Evolutionary conservation across 768 basidiomycete genomes (phyloP).

Genomic region (Hydnum rufescens): DNA sequence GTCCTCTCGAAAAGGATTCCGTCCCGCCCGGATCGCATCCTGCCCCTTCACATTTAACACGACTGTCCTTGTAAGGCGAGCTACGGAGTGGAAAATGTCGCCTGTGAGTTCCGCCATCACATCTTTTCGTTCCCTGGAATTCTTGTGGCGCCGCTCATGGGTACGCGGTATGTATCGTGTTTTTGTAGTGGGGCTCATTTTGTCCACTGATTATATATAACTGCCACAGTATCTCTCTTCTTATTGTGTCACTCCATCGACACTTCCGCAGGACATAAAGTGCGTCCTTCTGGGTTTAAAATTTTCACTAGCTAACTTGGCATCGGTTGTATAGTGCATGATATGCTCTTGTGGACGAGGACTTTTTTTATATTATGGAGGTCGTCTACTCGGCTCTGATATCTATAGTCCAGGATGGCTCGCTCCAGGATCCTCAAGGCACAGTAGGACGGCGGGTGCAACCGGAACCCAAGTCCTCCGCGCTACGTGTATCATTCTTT

Average conservation of each 20-base stretch:
- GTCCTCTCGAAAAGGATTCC: no score
- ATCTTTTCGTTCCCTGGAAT: no score
- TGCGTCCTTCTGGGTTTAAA: not conserved
- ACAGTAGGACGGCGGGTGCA: constrained; percentile 12
- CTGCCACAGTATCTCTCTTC: not conserved
- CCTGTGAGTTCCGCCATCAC: no score
- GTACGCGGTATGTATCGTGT: not conserved
- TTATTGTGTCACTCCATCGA: not conserved
- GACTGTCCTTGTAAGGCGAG: no score
- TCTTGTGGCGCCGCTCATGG: no score
- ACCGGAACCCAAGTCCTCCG: constrained; percentile 25
- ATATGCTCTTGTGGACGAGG: constrained; percentile 27
- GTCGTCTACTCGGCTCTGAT: constrained; percentile 25
- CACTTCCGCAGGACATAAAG: not conserved
- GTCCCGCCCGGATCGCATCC: no score
- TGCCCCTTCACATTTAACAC: no score
- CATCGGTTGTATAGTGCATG: constrained; percentile 22
- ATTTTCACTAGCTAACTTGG: not conserved
- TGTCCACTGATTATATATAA: not conserved
- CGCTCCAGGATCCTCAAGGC: constrained; percentile 16
- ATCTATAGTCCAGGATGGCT: constrained; percentile 17
- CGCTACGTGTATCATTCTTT: constrained; percentile 28
- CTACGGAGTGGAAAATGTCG: no score
- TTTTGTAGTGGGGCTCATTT: not conserved
- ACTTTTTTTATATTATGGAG: constrained; percentile 24